Evolutionary conservation across 345 rosid genomes (phyloP).

Genomic region (Salix arbutifolia): DNA sequence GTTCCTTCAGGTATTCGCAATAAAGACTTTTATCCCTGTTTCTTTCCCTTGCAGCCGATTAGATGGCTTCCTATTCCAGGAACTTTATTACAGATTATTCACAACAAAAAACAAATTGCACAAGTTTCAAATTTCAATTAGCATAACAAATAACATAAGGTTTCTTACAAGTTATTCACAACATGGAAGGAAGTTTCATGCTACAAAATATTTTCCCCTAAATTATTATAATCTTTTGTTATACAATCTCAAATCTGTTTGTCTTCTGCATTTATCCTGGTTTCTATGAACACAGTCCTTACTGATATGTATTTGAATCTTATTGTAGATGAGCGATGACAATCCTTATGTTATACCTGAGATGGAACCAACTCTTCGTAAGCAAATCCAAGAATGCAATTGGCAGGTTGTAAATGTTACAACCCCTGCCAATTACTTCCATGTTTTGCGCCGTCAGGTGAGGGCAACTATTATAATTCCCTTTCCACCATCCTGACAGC

Average conservation of each 20-base stretch:
- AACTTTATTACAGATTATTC: too few species aligned
- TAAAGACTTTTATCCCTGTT: neutral
- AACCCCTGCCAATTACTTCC: conserved; percentile 85
- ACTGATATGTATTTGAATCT: neutral
- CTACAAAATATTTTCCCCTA: neutral
- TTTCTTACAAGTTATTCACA: neutral
- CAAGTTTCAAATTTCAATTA: neutral
- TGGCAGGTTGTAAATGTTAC: conserved; percentile 90
- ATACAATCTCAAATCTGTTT: neutral
- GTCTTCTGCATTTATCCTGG: neutral
- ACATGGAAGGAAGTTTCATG: neutral
- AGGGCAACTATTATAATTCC: neutral
- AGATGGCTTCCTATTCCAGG: neutral
- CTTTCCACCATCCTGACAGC: neutral
- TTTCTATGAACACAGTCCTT: neutral
- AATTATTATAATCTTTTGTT: neutral
- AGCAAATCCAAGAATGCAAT: conserved; percentile 79
- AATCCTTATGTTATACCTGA: conserved; percentile 74
- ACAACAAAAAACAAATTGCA: too few species aligned
- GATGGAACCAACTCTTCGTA: conserved; percentile 72
- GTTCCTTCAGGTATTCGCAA: conserved; percentile 59
- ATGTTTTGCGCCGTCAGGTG: conserved; percentile 79
- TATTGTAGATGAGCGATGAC: conserved; percentile 75
- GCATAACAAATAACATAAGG: neutral
- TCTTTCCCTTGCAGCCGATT: neutral